Base-by-base conservation (phyloP, 129 eudicot genomes). In the Chrysanthemum makinoi region DNA sequence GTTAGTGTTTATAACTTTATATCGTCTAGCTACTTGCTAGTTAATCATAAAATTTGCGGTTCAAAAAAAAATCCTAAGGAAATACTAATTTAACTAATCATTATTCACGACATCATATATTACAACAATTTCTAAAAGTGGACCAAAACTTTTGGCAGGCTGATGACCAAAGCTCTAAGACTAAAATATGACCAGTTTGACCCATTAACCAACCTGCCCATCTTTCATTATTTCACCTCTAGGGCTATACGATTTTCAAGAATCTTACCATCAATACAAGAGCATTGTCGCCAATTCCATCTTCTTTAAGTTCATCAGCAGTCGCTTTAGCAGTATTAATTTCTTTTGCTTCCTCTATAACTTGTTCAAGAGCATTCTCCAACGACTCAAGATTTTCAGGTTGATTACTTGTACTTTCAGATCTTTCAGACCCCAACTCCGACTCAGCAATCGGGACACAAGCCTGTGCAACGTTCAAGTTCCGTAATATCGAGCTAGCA, bases 401-500 rank as follows among this genome's bases (percentile, higher is more conserved):
- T 72, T 82, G 85, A 53, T 74, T 65, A 55, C 76, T 80, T 48
- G 54, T 76, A 6, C 3, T 72, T 44, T 71, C 80, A 5, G 64
- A 59, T n/a, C 46, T 66, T 44, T 76, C 79, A 10, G 57, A 16
- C 10, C 76, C 56, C 52, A 79, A 75, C 68, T 71, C 75, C 13
- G 60, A 1, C 62, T 79, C 90, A 5, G 47, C 22, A 64, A 65
- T 33, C 1, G 82, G 68, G 48, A 75, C 76, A 73, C 75, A n/a
- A 28, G 77, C 70, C 49, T 65, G 85, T 1, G 98, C 73, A 59
- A 76, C 87, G 66, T 81, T 92, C 60, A 92, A 54, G 66, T 76
- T 84, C 78, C 89, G 81, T 14, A 92, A 74, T 7, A 92, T 89
- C 10, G 96, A 86, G 78, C 91, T 89, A 70, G 96, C 96, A 71